A percentile compares a stretch with the other conserved stretches of the same genome.
These are phyloP conservation scores for Linderniella brevidens DNA, from an alignment of 257 asterid genomes.

Conservation along the genomic window DNA sequence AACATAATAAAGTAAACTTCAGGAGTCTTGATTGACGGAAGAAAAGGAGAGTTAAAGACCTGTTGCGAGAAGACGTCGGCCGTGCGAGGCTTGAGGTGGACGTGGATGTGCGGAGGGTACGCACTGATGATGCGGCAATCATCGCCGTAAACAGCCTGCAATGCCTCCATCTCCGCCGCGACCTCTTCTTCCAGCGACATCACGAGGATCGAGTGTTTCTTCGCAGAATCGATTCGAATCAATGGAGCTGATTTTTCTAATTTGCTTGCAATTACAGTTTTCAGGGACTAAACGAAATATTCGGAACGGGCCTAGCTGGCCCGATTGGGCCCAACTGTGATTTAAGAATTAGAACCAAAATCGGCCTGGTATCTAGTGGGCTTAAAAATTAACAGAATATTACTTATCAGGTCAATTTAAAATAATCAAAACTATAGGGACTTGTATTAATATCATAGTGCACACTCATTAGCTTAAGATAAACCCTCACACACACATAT, in stretches of 20 bases:
- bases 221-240: too few relatives aligned
- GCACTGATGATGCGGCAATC: slow-evolving; percentile 36
- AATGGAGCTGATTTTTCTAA: not conserved
- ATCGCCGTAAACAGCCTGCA: slow-evolving; percentile 59
- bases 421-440: not conserved
- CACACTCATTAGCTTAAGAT: slow-evolving; percentile 11
- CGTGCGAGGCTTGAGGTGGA: slow-evolving; percentile 77
- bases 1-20: not conserved
- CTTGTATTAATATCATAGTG: slow-evolving; percentile 1
- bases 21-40: not conserved
- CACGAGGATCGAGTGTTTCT: slow-evolving; percentile 10
- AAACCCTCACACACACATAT: slow-evolving; percentile 12
- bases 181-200: slow-evolving; percentile 39
- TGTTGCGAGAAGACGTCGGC: slow-evolving; percentile 80
- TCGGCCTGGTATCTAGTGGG: too few relatives aligned
- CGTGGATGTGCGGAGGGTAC: slow-evolving; percentile 58
- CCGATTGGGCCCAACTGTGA: too few relatives aligned
- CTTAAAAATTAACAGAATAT: too few relatives aligned
- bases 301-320: too few relatives aligned
- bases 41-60: slow-evolving; percentile 15
- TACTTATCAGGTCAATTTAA: too few relatives aligned
- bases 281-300: too few relatives aligned
- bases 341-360: too few relatives aligned
- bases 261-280: not conserved
- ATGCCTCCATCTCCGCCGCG: slow-evolving; percentile 58